Percentiles rank a stretch among this genome's conserved stretches.
These are phyloP conservation scores for Malus hybrid DNA, from an alignment of 331 rosid species.

Conservation along the genomic window DNA sequence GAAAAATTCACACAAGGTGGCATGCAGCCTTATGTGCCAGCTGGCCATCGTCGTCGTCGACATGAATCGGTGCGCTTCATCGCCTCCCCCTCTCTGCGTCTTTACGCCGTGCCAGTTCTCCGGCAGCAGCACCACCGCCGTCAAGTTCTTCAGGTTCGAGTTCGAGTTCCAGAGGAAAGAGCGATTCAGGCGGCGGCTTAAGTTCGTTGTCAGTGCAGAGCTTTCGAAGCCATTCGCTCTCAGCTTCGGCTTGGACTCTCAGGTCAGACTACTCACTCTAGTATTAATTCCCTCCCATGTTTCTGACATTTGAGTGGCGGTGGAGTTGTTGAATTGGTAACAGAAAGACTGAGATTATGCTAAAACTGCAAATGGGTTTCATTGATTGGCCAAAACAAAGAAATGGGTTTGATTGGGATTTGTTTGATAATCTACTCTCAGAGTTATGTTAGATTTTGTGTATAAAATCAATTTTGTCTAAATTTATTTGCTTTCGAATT, in stretches of 20 bases:
- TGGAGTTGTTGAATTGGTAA: background rate
- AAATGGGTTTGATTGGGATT: background rate
- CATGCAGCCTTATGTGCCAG: slow-evolving; percentile 52
- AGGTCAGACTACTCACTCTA: slow-evolving; percentile 32
- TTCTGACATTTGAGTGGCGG: background rate
- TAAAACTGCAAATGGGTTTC: background rate
- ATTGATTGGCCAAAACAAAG: too few relatives aligned
- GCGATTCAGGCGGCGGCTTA: slow-evolving; percentile 35
- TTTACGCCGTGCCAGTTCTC: slow-evolving; percentile 29
- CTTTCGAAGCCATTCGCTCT: slow-evolving; percentile 49
- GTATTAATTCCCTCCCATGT: background rate
- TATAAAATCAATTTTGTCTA: background rate
- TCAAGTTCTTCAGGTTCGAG: slow-evolving; percentile 21
- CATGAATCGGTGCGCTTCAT: slow-evolving; percentile 27
- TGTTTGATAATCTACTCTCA: background rate
- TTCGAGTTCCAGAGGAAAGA: slow-evolving; percentile 31
- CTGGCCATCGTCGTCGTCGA: slow-evolving; percentile 54
- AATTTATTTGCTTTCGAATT: background rate
- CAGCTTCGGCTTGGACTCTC: slow-evolving; percentile 52
- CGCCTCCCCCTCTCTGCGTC: slow-evolving; percentile 23
- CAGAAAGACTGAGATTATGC: background rate
- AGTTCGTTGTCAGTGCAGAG: slow-evolving; percentile 58
- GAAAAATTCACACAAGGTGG: slow-evolving; percentile 30
- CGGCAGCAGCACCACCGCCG: slow-evolving; percentile 8
- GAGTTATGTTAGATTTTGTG: background rate